Base-by-base conservation (phyloP, 768 basidiomycete species). In the Leccinum variicolor region DNA sequence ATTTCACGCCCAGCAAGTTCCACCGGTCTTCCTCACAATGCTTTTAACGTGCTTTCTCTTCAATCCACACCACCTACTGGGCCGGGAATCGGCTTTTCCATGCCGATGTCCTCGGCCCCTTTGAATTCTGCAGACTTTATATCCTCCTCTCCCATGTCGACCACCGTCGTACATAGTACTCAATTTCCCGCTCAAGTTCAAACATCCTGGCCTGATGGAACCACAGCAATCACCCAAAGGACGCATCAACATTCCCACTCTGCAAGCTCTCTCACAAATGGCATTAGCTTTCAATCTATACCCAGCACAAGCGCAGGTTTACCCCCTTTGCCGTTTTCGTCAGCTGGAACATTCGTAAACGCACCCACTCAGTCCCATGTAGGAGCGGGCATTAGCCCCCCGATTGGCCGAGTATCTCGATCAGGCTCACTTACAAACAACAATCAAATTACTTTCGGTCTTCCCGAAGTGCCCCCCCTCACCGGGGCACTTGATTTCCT, bases 391-490 rank as follows among this genome's bases (percentile, higher is more conserved):
- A 73, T 72, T 45, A 74, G 68, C 41, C 69, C 72, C 3, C 69
- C 74, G 29, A 74, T 83, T 53, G 83, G 84, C 31, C 75, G 83
- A 57, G 79, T 84, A 74, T 81, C 81, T 43, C 78, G 83, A 47
- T 84, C 84, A 25, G 79, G 82, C 52, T 85, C 84, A 23, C 76
- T 84, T 56, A 81, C 75, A 49, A 79, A 77, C 31, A 67, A 75
- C 57, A 80, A 73, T 57, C 59, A 75, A 4, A 79, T 77, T 63
- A 55, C 70, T 11, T 78, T 75, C 57, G 68, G 72, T 71, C 64
- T 73, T n/a, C 63, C 73, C 25, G 65, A 70, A 45, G 63, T 71
- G 17, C 62, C 69, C n/a, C 43, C 64, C 23, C 57, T 45, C n/a
- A 53, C 59, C 14, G 69, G 62, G 9, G 67, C 72, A 1, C 63